A percentile compares a stretch with the other conserved stretches of the same genome.
These are phyloP conservation scores for Penicillium sp. DNA, from an alignment of 2,329 filamentous ascomycete species.

Conservation along the genomic window DNA sequence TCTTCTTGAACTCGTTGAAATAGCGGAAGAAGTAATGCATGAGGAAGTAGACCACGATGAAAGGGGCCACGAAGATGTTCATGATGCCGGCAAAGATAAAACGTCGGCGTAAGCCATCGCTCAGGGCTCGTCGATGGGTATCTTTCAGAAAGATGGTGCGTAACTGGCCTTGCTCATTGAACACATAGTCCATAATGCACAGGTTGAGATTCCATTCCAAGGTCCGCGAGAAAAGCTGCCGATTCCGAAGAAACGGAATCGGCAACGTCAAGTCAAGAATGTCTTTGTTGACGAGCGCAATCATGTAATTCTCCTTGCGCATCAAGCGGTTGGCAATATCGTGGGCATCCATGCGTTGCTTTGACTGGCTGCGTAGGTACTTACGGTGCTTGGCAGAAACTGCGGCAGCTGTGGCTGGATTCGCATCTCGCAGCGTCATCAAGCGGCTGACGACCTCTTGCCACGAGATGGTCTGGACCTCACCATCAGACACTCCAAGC, in stretches of 20 bases:
- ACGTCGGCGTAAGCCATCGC: constrained; percentile 72
- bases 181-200: constrained; percentile 90
- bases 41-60: constrained; percentile 82
- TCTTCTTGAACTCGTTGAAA: constrained; percentile 96
- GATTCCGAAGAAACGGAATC: constrained; percentile 76
- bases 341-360: constrained; percentile 91
- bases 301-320: constrained; percentile 95
- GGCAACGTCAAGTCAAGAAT: constrained; percentile 84
- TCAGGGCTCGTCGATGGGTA: constrained; percentile 75
- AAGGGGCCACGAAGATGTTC: constrained; percentile 83
- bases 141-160: constrained; percentile 83
- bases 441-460: constrained; percentile 84
- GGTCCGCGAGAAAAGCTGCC: constrained; percentile 84
- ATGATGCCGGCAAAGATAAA: constrained; percentile 83
- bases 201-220: constrained; percentile 91
- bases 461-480: constrained; percentile 95
- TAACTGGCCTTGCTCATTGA: constrained; percentile 85
- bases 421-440: constrained; percentile 80
- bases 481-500: constrained; percentile 77
- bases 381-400: constrained; percentile 61
- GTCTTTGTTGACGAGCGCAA: constrained; percentile 97
- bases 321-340: constrained; percentile 97
- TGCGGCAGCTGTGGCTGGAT: constrained; percentile 75
- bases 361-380: constrained; percentile 78
- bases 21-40: constrained; percentile 93